Evolutionary conservation across 179 eudicot species (phyloP).

Genomic region (Vitellaria paradoxa): DNA sequence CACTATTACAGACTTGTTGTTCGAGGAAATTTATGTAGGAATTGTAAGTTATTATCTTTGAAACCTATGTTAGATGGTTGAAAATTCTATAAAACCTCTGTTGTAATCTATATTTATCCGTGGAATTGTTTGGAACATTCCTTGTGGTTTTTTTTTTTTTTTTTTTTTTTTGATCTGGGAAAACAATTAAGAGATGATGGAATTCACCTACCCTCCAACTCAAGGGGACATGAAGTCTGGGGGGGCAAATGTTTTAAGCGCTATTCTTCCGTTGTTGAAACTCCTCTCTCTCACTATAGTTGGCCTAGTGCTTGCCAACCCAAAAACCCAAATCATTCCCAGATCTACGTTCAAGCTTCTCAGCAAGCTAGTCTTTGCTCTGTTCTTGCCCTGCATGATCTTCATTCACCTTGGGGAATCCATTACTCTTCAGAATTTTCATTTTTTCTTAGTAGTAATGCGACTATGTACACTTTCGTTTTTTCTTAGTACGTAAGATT

Average conservation of each 20-base stretch:
- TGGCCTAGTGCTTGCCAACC: conserved; percentile 63
- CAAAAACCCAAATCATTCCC: conserved; percentile 58
- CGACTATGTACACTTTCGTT: neutral
- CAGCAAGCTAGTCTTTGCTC: conserved; percentile 88
- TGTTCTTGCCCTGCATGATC: conserved; percentile 75
- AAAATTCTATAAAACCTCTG: neutral
- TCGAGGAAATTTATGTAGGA: neutral
- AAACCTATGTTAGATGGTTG: neutral
- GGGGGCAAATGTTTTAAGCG: no score
- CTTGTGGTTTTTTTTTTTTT: neutral
- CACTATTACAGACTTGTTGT: neutral
- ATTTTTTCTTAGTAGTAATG: neutral
- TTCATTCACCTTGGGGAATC: conserved; percentile 71
- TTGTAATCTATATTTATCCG: neutral
- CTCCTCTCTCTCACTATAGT: conserved; percentile 53
- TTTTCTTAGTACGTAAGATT: no score
- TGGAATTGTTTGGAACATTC: no score
- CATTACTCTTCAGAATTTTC: conserved; percentile 57
- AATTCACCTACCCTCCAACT: neutral
- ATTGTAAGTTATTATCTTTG: no score
- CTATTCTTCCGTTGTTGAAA: conserved; percentile 59
- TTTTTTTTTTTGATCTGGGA: conserved; percentile 5
- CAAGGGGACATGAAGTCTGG: neutral
- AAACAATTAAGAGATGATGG: conserved; percentile 8
- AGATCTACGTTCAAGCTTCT: conserved; percentile 79